Conservation (phyloP, 1,139 yeast genomes). For the Zygoascus hellenicus region DNA sequence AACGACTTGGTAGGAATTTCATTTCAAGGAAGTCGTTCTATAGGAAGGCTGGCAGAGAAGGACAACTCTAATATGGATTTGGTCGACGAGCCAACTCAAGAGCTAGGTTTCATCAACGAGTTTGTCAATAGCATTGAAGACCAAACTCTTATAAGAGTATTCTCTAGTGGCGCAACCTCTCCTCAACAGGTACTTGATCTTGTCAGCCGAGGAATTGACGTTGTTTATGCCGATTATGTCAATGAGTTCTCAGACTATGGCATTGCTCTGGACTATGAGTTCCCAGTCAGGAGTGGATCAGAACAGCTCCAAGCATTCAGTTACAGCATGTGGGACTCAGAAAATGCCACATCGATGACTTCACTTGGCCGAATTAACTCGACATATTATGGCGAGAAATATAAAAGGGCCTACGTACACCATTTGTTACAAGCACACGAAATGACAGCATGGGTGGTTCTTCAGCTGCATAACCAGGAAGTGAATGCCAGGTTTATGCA, state of each 20-base stretch:
- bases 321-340: slow-evolving; percentile 32
- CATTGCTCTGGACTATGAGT: slow-evolving; percentile 32
- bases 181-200: slow-evolving; percentile 34
- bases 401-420: slow-evolving; percentile 38
- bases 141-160: slow-evolving; percentile 21
- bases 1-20: slow-evolving; percentile 8
- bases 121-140: slow-evolving; percentile 7
- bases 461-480: slow-evolving; percentile 36
- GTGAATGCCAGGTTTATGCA: slow-evolving; percentile 29
- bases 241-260: slow-evolving; percentile 35
- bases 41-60: slow-evolving; percentile 18
- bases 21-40: slow-evolving; percentile 13
- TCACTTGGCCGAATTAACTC: slow-evolving; percentile 21
- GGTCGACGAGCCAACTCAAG: not conserved
- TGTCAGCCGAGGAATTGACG: slow-evolving; percentile 33
- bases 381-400: slow-evolving; percentile 22
- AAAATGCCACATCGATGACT: slow-evolving; percentile 31
- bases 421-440: slow-evolving; percentile 38
- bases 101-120: not conserved
- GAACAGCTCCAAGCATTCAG: slow-evolving; percentile 21
- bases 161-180: slow-evolving; percentile 25
- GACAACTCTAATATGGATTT: slow-evolving; percentile 10
- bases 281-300: slow-evolving; percentile 19
- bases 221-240: slow-evolving; percentile 32
- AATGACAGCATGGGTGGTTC: slow-evolving; percentile 39